Evolutionary conservation across 371 early-diverging fungal genomes (phyloP).

Genomic region (Entomophthora muscae): DNA sequence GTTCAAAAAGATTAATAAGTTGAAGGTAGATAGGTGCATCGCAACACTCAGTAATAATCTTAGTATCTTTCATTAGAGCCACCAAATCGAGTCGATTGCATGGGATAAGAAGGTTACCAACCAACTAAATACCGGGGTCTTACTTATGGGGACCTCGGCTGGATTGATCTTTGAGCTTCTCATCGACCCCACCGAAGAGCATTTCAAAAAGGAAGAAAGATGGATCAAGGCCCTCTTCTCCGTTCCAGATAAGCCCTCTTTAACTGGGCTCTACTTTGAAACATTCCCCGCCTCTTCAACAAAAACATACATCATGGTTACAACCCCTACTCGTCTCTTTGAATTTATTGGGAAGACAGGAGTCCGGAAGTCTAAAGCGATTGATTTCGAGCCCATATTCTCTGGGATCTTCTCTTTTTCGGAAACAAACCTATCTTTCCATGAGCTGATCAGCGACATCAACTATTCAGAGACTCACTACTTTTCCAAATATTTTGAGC

Average conservation of each 20-base stretch:
- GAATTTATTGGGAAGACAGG: constrained; percentile 50
- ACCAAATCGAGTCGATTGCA: constrained; percentile 64
- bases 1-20: constrained; percentile 39
- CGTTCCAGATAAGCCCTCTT: constrained; percentile 35
- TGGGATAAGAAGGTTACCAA: constrained; percentile 56
- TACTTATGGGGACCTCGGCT: constrained; percentile 64
- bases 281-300: constrained; percentile 45
- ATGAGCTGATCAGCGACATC: constrained; percentile 53
- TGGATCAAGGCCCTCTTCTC: constrained; percentile 32
- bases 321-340: constrained; percentile 65
- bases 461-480: constrained; percentile 37
- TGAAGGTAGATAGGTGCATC: constrained; percentile 26
- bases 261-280: constrained; percentile 63
- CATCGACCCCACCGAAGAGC: constrained; percentile 62
- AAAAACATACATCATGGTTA: constrained; percentile 54
- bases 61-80: constrained; percentile 25
- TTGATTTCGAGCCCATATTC: constrained; percentile 4
- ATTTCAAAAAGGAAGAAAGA: constrained; percentile 61
- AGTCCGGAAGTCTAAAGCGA: neutral
- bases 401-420: neutral
- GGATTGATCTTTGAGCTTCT: constrained; percentile 75
- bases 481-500: constrained; percentile 40
- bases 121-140: constrained; percentile 28
- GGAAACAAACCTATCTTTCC: constrained; percentile 29
- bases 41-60: neutral